Base-by-base conservation (phyloP, 805 yeast species). In the Spathaspora girioi region DNA sequence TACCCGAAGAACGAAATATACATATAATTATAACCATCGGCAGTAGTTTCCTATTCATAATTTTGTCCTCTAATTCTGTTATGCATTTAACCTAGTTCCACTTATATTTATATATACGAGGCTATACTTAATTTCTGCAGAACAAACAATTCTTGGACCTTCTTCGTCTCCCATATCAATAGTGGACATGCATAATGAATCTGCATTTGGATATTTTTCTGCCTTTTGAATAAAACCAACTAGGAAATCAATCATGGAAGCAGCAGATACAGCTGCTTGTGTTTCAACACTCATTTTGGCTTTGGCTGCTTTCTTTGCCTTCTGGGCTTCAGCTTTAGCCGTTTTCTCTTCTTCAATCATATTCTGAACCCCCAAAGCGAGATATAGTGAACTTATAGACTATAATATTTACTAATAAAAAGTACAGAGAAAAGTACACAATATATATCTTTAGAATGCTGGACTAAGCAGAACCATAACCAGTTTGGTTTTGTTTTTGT, bases 221-320 rank as follows among this genome's bases (percentile, higher is more conserved):
- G 97, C 97, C 77, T 96, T 94, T 76, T 93, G 91, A 65, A 94
- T 94, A 79, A 86, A 90, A 49, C 99, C 99, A 56, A 94, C 97
- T 67, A 96, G 84, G 73, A 94, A 83, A 67, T 92, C 97, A 66
- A 94, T 83, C 79, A 85, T 76, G 18, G 96, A 81, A 45, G 77
- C 73, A 45, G 75, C 73, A 53, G 79, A 76, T 42, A 75, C 76
- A 46, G 68, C 68, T 63, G 75, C 52, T 80, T 79, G 45, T 49
- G 68, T 70, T 50, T 71, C 76, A 60, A 84, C 82, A 67, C 80
- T 77, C 18, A 82, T 83, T 59, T 79, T 78, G 46, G 86, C 86
- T 69, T 81, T 81, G 60, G 82, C 83, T 32, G 81, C 86, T 57
- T 78, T 76, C 62, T 79, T 81, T 50, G 83, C 86, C 70, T 84